These are phyloP conservation scores for Laburnicola sp. DNA, from an alignment of 2,329 filamentous ascomycete genomes.

Conservation along the genomic window DNA sequence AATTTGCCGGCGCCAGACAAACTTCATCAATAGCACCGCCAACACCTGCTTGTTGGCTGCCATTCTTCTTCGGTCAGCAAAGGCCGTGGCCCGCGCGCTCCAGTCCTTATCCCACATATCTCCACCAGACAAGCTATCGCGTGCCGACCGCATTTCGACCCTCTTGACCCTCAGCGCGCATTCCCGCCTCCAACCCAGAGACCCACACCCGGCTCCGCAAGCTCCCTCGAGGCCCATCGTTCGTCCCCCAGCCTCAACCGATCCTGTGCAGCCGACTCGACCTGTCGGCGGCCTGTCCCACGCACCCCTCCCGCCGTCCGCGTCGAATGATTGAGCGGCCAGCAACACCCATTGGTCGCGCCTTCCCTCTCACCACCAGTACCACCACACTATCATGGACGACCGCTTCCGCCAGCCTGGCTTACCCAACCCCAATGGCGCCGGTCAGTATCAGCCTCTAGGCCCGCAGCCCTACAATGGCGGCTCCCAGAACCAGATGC, in stretches of 20 bases:
- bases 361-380: conserved; percentile 25
- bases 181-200: conserved; percentile 29
- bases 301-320: conserved; percentile 24
- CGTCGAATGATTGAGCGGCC: conserved; percentile 39
- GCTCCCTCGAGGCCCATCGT: conserved; percentile 36
- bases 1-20: conserved; percentile 37
- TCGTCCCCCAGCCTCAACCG: conserved; percentile 26
- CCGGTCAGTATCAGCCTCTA: conserved; percentile 36
- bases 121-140: conserved; percentile 4
- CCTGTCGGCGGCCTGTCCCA: conserved; percentile 30
- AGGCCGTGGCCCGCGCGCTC: conserved; percentile 3
- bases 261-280: conserved; percentile 29
- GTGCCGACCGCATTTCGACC: neutral
- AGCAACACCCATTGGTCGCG: conserved; percentile 39
- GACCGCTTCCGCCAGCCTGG: conserved; percentile 44
- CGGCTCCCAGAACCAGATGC: conserved; percentile 20
- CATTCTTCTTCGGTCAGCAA: conserved; percentile 4
- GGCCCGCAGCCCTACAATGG: conserved; percentile 37
- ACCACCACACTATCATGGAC: conserved; percentile 37
- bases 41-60: conserved; percentile 7
- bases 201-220: conserved; percentile 38
- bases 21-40: conserved; percentile 24
- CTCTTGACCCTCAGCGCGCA: conserved; percentile 11
- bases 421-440: conserved; percentile 21
- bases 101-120: conserved; percentile 2